Percentiles rank a stretch among this genome's conserved stretches.
Evolutionary conservation across 2,329 filamentous ascomycete species (phyloP).

Genomic region (Aspergillus phoenicis): DNA sequence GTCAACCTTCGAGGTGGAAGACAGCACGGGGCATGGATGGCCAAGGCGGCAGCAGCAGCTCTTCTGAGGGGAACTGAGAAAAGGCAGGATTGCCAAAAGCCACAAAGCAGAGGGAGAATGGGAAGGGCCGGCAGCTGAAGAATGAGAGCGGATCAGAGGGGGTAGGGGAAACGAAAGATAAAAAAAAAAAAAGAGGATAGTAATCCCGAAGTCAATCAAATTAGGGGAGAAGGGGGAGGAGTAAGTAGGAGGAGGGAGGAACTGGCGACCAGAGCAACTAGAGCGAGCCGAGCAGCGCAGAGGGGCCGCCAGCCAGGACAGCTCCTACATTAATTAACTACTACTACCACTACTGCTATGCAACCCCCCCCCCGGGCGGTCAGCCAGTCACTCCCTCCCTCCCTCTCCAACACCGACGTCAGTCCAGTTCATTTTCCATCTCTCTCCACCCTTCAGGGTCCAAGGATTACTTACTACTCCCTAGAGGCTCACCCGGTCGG

Average conservation of each 20-base stretch:
- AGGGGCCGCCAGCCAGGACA: no score
- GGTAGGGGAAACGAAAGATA: background rate
- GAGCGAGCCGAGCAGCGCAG: background rate
- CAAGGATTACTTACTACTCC: background rate
- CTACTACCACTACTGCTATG: background rate
- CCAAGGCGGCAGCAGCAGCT: slow-evolving; percentile 24
- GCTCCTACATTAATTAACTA: no score
- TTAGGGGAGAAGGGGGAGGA: background rate
- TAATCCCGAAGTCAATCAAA: background rate
- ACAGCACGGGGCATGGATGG: slow-evolving; percentile 32
- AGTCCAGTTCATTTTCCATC: background rate
- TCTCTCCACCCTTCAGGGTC: background rate
- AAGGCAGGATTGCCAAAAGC: background rate
- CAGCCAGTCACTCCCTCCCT: background rate
- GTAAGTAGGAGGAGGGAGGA: slow-evolving; percentile 10
- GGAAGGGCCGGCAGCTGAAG: background rate
- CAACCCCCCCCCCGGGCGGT: slow-evolving; percentile 6
- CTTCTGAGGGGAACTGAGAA: slow-evolving; percentile 14
- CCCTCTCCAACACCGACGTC: background rate
- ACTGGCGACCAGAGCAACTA: slow-evolving; percentile 10
- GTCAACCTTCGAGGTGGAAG: slow-evolving; percentile 26
- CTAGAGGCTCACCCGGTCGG: background rate
- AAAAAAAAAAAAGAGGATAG: background rate
- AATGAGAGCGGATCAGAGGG: background rate
- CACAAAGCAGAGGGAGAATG: slow-evolving; percentile 4